Evolutionary conservation across 2,329 filamentous ascomycete genomes (phyloP).

Genomic region (Polytolypa hystricis): DNA sequence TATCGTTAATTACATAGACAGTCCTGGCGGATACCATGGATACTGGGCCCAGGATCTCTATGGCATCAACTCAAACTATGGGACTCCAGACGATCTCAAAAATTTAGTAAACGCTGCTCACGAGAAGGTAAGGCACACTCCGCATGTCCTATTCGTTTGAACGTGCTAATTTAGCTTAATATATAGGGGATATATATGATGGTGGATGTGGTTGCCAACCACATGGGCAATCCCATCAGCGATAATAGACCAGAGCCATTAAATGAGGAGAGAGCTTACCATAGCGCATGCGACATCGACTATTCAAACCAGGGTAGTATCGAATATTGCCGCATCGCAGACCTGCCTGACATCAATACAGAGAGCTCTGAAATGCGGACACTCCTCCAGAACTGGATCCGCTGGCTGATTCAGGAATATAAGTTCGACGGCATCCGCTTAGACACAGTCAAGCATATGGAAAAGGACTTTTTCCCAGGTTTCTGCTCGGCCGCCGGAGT

Average conservation of each 20-base stretch:
- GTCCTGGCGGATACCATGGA: constrained; percentile 43
- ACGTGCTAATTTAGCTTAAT: constrained; percentile 14
- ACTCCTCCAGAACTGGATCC: constrained; percentile 33
- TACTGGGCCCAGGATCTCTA: constrained; percentile 42
- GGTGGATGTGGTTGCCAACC: constrained; percentile 43
- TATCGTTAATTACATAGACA: too few species aligned
- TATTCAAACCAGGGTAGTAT: constrained; percentile 40
- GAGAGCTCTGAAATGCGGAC: constrained; percentile 30
- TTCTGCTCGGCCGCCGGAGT: constrained; percentile 30
- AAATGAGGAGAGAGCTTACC: constrained; percentile 48
- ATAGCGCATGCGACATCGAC: constrained; percentile 47
- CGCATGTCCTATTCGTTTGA: too few species aligned
- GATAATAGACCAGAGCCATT: constrained; percentile 43
- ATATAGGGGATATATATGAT: constrained; percentile 41
- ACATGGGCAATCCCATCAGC: too few species aligned
- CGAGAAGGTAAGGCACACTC: too few species aligned
- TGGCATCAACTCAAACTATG: constrained; percentile 39
- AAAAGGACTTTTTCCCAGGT: constrained; percentile 30
- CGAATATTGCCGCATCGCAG: constrained; percentile 44
- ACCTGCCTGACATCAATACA: constrained; percentile 38
- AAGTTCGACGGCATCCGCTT: constrained; percentile 41
- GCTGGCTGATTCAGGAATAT: constrained; percentile 32
- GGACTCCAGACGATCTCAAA: constrained; percentile 36
- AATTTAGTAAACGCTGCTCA: constrained; percentile 35
- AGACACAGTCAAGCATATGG: constrained; percentile 39